Evolutionary conservation across 2,329 filamentous ascomycete species (phyloP).

Genomic region (Fusarium incarnatum): DNA sequence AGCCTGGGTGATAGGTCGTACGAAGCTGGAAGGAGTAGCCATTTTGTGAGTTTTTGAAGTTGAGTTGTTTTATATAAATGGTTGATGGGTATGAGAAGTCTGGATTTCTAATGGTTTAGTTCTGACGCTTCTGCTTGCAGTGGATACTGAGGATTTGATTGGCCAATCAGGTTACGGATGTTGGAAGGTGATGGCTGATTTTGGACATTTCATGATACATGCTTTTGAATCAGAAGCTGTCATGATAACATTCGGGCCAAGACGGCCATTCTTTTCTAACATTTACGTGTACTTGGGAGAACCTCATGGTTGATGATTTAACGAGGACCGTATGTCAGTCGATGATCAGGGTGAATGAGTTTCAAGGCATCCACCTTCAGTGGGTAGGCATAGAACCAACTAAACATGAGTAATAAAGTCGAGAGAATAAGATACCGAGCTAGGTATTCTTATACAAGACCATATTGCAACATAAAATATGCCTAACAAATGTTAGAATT

Average conservation of each 20-base stretch:
- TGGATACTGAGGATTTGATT: slow-evolving; percentile 20
- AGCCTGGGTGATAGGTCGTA: slow-evolving; percentile 36
- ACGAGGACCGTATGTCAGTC: no score
- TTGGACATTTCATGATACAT: slow-evolving; percentile 13
- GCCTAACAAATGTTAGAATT: background rate
- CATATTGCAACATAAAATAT: background rate
- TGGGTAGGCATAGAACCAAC: background rate
- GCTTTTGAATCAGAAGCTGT: background rate
- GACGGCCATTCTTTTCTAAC: background rate
- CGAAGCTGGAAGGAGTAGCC: slow-evolving; percentile 33
- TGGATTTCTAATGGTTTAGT: slow-evolving; percentile 36
- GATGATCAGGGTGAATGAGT: no score
- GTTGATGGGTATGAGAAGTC: slow-evolving; percentile 16
- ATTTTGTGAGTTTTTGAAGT: slow-evolving; percentile 21
- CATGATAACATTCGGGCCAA: background rate
- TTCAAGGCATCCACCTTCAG: no score
- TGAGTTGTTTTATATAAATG: background rate
- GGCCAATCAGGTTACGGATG: slow-evolving; percentile 23
- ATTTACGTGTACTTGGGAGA: background rate
- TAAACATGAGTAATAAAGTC: background rate
- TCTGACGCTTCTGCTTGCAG: slow-evolving; percentile 22
- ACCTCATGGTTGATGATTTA: no score
- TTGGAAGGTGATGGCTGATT: slow-evolving; percentile 1
- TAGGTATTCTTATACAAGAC: background rate
- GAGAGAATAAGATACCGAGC: background rate